Percentiles rank a stretch among this genome's conserved stretches.
Conservation (phyloP, 2,329 filamentous ascomycete genomes). For the Pseudogymnoascus pannorum region DNA sequence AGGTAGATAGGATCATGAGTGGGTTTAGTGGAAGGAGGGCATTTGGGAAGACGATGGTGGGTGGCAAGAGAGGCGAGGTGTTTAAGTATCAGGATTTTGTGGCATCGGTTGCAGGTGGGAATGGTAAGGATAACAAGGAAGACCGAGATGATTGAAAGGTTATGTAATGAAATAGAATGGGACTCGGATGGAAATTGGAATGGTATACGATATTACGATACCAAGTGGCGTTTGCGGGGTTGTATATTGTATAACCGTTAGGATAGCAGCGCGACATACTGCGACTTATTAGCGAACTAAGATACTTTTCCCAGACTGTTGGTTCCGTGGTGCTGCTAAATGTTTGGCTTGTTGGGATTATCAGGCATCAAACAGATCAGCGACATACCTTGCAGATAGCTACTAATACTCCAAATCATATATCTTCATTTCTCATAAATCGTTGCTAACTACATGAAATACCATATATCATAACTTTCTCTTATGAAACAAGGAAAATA, state of each 20-base stretch:
- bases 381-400: no score
- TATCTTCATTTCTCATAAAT: constrained; percentile 4
- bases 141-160: constrained; percentile 10
- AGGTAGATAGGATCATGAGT: constrained; percentile 80
- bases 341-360: not conserved
- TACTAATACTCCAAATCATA: not conserved
- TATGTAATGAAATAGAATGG: not conserved
- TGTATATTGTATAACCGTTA: not conserved
- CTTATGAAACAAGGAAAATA: not conserved
- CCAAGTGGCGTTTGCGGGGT: constrained; percentile 6
- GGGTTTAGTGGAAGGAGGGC: constrained; percentile 80
- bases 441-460: not conserved
- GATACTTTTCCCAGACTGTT: not conserved
- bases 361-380: not conserved
- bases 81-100: constrained; percentile 95
- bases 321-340: not conserved
- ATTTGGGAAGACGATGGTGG: constrained; percentile 55
- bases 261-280: not conserved
- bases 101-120: constrained; percentile 24
- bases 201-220: not conserved
- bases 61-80: constrained; percentile 68
- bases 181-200: constrained; percentile 2
- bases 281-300: constrained; percentile 2
- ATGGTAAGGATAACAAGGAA: constrained; percentile 20
- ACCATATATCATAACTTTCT: not conserved